phyloP scores from a whole-genome alignment of 2,329 filamentous ascomycete species.

The Aspergillus thermomutatus region DNA sequence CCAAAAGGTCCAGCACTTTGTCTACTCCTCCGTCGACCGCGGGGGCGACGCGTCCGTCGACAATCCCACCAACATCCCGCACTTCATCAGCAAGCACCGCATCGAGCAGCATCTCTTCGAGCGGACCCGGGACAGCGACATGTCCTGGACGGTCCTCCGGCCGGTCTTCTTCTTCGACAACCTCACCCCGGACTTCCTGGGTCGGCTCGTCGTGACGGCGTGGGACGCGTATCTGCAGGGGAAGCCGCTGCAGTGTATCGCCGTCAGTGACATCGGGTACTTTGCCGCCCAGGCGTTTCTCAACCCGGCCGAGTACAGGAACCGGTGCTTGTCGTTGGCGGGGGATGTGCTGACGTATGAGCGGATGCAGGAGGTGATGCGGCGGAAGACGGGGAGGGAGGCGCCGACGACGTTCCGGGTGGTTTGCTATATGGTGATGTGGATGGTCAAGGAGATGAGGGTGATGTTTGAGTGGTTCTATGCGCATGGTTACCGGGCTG shows the following conservation, averaged over 20 bases:
- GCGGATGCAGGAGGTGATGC: constrained; percentile 45
- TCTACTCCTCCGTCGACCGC: constrained; percentile 64
- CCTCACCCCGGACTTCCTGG: constrained; percentile 45
- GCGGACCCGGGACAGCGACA: constrained; percentile 40
- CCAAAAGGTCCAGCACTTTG: constrained; percentile 56
- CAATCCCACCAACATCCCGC: constrained; percentile 55
- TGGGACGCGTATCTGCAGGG: constrained; percentile 41
- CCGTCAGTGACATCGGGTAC: constrained; percentile 49
- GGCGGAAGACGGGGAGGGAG: constrained; percentile 43
- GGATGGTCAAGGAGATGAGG: not conserved
- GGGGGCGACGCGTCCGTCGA: constrained; percentile 54
- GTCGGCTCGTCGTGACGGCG: constrained; percentile 46
- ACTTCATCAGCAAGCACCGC: constrained; percentile 60
- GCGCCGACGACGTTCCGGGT: constrained; percentile 40
- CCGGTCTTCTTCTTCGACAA: constrained; percentile 64
- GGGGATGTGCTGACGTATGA: constrained; percentile 51
- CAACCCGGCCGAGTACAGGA: constrained; percentile 43
- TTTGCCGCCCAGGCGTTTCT: constrained; percentile 51
- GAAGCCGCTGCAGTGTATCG: constrained; percentile 44
- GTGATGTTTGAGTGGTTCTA: constrained; percentile 52
- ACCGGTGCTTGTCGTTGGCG: constrained; percentile 39
- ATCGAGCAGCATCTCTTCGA: constrained; percentile 62
- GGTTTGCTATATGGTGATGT: constrained; percentile 19
- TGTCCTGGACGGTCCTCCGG: constrained; percentile 61
- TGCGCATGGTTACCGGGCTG: constrained; percentile 45